Evolutionary conservation across 2,329 filamentous ascomycete genomes (phyloP), one percentile per base, ranked within the genome.

Genomic region (Aspergillus eucalypticola): DNA sequence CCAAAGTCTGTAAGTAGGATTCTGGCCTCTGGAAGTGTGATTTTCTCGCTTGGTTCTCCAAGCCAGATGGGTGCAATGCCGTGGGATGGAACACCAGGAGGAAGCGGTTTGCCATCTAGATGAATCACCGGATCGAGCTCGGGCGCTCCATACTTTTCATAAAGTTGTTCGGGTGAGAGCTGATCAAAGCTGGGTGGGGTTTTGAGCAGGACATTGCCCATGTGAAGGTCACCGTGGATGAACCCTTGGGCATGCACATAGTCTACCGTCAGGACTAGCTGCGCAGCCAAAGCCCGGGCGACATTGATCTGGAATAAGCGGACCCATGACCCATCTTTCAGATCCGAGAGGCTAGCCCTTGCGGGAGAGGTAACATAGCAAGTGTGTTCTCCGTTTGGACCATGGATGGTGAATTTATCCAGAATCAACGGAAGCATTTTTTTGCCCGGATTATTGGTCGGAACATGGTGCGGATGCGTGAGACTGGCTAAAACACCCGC

Each of bases 1-100:
- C 76, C 76, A 67, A 78, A 80, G 54, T 79, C 76, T 8, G 58
- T 25, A 44, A 73, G 68, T 2, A 73, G 13, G 29, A 71, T 68
- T n/a, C 48, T 67, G 8, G 71, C 60, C 56, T 72, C 68, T 41
- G 29, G 66, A 46, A 75, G 66, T 8, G 60, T 48, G 21, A 79
- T 35, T 5, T 72, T 56, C 5, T 77, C 64, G 53, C 72, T 72
- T 52, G 66, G 49, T 60, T 71, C 61, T 1, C 77, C 74, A 6
- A 79, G 65, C 73, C 72, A 79, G 13, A 76, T 64, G 1, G 76
- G 70, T 4, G 64, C 19, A 39, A 75, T 59, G 19, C 56, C 71
- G 11, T 75, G 54, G 0, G 65, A 60, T 38, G 74, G 76, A 48
- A 78, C 69, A 11, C 70, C 68, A 5, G 55, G 53, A 13, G 63